Base-by-base conservation (phyloP, 2,329 filamentous ascomycete species). In the Aspergillus oerlinghausenensis region DNA sequence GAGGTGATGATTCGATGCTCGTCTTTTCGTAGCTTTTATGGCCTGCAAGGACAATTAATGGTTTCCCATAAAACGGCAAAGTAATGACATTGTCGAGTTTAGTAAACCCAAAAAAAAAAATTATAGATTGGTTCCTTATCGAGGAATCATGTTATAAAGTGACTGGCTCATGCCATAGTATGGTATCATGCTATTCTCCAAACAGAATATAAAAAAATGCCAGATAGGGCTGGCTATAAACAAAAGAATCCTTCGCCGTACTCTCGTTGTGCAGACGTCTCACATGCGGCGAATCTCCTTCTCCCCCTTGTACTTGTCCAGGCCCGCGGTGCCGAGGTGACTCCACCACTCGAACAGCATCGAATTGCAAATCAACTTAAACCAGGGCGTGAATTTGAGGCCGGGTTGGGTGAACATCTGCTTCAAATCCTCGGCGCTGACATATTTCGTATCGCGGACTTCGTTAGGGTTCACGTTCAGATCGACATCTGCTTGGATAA, bases 301-400 rank as follows among this genome's bases (percentile, higher is more conserved):
- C 80, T 97, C 92, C 71, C 91, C 88, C 76, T 85, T 83, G 77
- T 93, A 96, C 77, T 90, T 88, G 59, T 95, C 89, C 65, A 97
- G 80, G 9, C 89, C 89, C 25, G 83, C 79, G 65, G 94, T 72
- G 49, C 73, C 88, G 55, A 97, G 83, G 76, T 89, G 86, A 70
- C 87, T 81, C 94, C 94, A 99, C 94, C 94, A 99, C 75, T 97
- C 88, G 68, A 96, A 99, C 45, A 99, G 84, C 90, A 97, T 92
- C 50, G 90, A 92, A 75, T 97, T 84, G 82, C 94, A 99, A 70
- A 99, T 97, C 65, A 99, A 87, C 82, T 96, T 96, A 82, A 99
- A 99, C 94, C 94, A 99, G 1, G 94, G 94, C 0, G 94, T 99
- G 75, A 97, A 97, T 68, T 88, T 89, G 66, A 96, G 81, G 53